Evolutionary conservation across 73 alveolate genomes (phyloP), one percentile per base, ranked within the genome.

Genomic region (Uronychia binucleata): DNA sequence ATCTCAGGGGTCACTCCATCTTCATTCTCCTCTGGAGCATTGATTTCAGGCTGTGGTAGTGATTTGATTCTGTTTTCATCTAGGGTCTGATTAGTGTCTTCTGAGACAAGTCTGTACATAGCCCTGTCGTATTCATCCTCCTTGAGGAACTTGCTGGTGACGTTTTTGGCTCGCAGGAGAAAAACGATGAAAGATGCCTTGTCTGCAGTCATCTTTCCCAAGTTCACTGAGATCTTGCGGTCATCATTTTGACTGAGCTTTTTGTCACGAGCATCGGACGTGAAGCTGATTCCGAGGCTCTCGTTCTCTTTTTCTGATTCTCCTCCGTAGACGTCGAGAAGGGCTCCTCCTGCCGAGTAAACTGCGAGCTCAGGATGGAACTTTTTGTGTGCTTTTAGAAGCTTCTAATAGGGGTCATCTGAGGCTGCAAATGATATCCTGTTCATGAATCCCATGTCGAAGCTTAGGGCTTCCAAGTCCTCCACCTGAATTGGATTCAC

Each of bases 371-470:
- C n/a, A n/a, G n/a, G n/a, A n/a, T n/a, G n/a, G n/a, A n/a, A n/a
- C n/a, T n/a, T n/a, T n/a, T n/a, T n/a, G n/a, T n/a, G n/a, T n/a
- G n/a, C n/a, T n/a, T n/a, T n/a, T n/a, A n/a, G n/a, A n/a, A n/a
- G n/a, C n/a, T n/a, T n/a, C n/a, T n/a, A n/a, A 13, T 57, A 13
- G 27, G 27, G 88, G 33, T 81, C 88, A 35, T 81, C 88, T n/a
- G 88, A 80, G 13, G 81, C 29, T 1, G 88, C 88, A 25, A 81
- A n/a, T 0, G 77, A 31, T 11, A 59, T 30, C 28, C 58, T 81
- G 1, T 75, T 75, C 26, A 81, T 31, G 8, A 34, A 26, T 1
- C 77, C 60, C 26, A 81, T 33, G 60, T 81, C 88, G 60, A 58
- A 30, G n/a, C 82, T 81, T 28, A 81, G 33, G 57, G 58, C 46